Base-by-base conservation (phyloP, 176 grass and related monocot species). In the Eremochloa ophiuroides region DNA sequence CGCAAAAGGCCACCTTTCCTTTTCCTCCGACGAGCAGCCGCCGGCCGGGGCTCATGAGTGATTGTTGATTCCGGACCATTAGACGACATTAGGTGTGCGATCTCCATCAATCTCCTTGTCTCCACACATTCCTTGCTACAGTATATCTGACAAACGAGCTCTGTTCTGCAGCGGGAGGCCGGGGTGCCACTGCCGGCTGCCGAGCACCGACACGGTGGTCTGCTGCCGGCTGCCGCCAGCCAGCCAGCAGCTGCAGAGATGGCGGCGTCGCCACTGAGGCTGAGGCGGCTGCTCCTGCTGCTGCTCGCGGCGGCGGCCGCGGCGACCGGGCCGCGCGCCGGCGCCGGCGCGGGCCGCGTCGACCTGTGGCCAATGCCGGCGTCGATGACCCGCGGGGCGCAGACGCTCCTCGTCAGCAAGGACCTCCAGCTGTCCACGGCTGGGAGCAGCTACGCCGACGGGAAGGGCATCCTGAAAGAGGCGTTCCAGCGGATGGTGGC, bases 301-400 rank as follows among this genome's bases (percentile, higher is more conserved):
- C 33, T 91, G 30, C 41, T 90, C 65, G 69, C 66, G 33, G 44
- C 56, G 38, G 20, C 50, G 16, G 3, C 40, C n/a, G n/a, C 9
- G n/a, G 22, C 63, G 26, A 2, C 34, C 25, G 83, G 73, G 9
- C 86, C 48, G 31, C 79, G 63, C 71, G 73, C 41, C 20, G 75
- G 9, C 33, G 71, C 42, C 34, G 42, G 15, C 10, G 66, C 25
- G 25, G 66, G 87, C 20, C 62, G 81, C 29, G 50, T 98, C 26
- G 85, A 98, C 29, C 35, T 98, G 80, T 98, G 93, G 96, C 96
- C 96, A 85, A 91, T 98, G 96, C 93, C 93, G 0, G 81, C 77
- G 71, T 90, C 86, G 39, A 86, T 69, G 40, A 80, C 26, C 59
- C n/a, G 60, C 69, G 96, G 96, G 0, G 79, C 62, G 55, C 60